Percentiles rank a stretch among this genome's conserved stretches.
These are phyloP conservation scores for Penicillium flavigenum DNA, from an alignment of 495 filamentous ascomycete species.

Conservation along the genomic window DNA sequence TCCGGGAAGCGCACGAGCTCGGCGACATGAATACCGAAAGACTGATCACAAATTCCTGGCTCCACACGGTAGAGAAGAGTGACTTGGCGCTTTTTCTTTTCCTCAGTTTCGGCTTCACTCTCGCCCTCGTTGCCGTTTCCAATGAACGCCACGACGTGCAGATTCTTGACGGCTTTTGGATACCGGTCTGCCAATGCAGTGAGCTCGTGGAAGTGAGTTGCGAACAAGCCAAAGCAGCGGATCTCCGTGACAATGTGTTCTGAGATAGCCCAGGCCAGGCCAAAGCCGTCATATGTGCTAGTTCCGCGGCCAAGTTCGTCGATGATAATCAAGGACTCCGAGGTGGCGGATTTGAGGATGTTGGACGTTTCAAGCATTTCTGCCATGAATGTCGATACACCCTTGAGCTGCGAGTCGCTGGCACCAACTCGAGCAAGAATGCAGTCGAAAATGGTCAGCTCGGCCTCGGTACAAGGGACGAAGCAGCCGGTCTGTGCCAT, in stretches of 20 bases:
- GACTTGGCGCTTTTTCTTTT: conserved; percentile 72
- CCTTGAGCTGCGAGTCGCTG: conserved; percentile 93
- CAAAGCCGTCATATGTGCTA: conserved; percentile 98
- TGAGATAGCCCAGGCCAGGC: conserved; percentile 96
- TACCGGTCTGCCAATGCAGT: conserved; percentile 85
- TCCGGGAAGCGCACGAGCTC: conserved; percentile 97
- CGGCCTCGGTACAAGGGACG: conserved; percentile 86
- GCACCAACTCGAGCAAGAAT: conserved; percentile 96
- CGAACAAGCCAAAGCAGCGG: conserved; percentile 88
- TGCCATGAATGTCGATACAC: conserved; percentile 99
- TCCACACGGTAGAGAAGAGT: conserved; percentile 96
- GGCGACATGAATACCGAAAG: conserved; percentile 96
- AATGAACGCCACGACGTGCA: conserved; percentile 96
- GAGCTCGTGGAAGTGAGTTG: conserved; percentile 98
- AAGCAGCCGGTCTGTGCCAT: conserved; percentile 98
- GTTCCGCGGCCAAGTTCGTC: conserved; percentile 98
- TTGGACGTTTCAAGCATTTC: conserved; percentile 99
- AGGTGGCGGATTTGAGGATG: conserved; percentile 94
- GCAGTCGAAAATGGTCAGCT: conserved; percentile 95
- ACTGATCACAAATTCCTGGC: conserved; percentile 93
- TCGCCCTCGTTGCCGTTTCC: conserved; percentile 50
- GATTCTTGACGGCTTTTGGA: conserved; percentile 76
- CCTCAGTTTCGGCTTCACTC: conserved; percentile 31
- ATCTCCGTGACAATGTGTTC: conserved; percentile 97
- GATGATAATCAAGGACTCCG: conserved; percentile 94